phyloP scores from a whole-genome alignment of 2,329 filamentous ascomycete genomes.

The Cladosporium cucumerinum region DNA sequence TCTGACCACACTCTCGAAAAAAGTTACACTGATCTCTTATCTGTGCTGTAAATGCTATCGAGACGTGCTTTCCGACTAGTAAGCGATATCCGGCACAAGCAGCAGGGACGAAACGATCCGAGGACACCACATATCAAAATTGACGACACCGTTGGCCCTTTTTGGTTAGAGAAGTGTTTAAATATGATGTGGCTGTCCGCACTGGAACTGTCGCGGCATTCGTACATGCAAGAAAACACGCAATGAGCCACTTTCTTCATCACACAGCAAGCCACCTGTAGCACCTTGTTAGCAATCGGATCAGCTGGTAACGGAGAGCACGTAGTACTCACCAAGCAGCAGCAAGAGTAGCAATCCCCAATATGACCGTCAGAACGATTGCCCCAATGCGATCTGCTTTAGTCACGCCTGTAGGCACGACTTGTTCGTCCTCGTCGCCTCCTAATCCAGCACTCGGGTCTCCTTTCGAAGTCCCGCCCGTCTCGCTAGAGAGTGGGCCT shows the following conservation, averaged over 20 bases:
- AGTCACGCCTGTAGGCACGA: constrained; percentile 41
- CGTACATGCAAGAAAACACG: neutral
- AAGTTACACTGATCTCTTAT: neutral
- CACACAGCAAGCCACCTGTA: neutral
- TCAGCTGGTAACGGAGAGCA: neutral
- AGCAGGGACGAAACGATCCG: neutral
- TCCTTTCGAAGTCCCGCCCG: constrained; percentile 52
- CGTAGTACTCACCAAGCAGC: constrained; percentile 1
- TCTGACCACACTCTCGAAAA: neutral
- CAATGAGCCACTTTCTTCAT: neutral
- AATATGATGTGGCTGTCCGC: neutral
- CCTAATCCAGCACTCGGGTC: constrained; percentile 41
- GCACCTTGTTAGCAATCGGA: neutral
- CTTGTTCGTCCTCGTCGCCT: constrained; percentile 28
- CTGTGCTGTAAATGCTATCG: neutral
- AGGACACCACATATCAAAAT: neutral
- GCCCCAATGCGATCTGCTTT: constrained; percentile 66
- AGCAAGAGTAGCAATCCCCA: constrained; percentile 36
- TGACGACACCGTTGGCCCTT: neutral
- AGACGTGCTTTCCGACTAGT: neutral
- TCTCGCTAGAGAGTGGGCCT: constrained; percentile 46
- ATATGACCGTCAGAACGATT: constrained; percentile 32
- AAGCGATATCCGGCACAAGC: neutral
- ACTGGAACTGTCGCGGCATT: neutral
- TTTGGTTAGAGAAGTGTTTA: neutral